Base-by-base conservation (phyloP, 108 stramenopile species). In the Pseudonitzschia multistriata region DNA sequence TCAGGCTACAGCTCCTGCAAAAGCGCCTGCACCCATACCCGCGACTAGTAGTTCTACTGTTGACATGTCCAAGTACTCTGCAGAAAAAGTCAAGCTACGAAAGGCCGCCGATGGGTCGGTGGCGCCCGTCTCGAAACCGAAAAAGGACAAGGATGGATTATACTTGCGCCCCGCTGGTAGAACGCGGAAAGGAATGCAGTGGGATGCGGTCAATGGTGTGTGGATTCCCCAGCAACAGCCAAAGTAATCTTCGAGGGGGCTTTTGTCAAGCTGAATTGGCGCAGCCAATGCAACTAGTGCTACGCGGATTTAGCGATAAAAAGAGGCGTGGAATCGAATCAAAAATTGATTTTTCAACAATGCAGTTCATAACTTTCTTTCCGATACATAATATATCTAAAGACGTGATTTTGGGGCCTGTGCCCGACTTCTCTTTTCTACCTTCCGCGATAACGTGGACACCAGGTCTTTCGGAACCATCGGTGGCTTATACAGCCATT, bases 401-500 rank as follows among this genome's bases (percentile, higher is more conserved):
- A 82, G 59, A 28, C 62, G 70, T 11, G 81, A 48, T 69, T 63
- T 42, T 0, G 83, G 83, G 5, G 79, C 79, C 61, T 84, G 79
- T 11, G 62, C 82, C 54, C 92, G 73, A 65, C 88, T 89, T 55
- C 80, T 83, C 27, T 65, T 68, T 64, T 93, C 92, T 14, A 93
- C 89, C 50, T 81, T 80, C 52, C 89, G 66, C 3, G 86, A 88
- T 8, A 91, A 65, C 40, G 83, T 80, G 17, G 89, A 65, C 0
- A 93, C 92, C 85, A 90, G 79, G 35, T 90, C 92, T 42, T 78
- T 85, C 11, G 87, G 87, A 27, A 93, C 85, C 80, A 88, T 81
- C 0, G 88, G 92, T 36, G 85, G 85, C 56, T 75, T 80, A 56
- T 88, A 91, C 27, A 93, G 70, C 85, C 88, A 91, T 52, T 90